Evolutionary conservation across 208 protist genomes (phyloP), one percentile per base, ranked within the genome.

Genomic region (Trypanosoma cruzi): DNA sequence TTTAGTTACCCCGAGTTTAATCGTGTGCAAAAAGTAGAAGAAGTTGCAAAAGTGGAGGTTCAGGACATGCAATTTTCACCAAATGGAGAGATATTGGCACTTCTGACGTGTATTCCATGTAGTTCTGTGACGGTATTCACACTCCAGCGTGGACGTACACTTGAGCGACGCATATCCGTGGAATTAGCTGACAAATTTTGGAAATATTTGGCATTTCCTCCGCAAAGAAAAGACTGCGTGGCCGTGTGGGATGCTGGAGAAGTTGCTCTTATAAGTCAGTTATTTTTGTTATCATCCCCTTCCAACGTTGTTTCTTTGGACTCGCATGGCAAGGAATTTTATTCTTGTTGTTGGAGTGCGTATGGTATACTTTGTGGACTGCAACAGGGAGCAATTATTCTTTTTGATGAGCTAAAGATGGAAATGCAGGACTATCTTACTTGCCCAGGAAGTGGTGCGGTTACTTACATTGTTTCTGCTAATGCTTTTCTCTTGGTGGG

Each of bases 51-150:
- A 22, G 81, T 87, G 18, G 54, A 77, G 37, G 77, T 92, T 4
- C 34, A 77, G 20, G 60, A 82, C 26, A 69, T 93, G 56, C 55
- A 55, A 1, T 96, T 92, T 62, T 88, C 82, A 2, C 64, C 74
- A 22, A 73, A 73, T 44, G 88, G 71, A 14, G 68, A 75, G n/a
- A 61, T 81, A 26, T 58, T 96, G 24, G 87, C 81, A 57, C 73
- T 93, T 14, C 67, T 92, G 16, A 67, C 63, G 22, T 80, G 71
- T 20, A 75, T 81, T 0, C 83, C 85, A 28, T 61, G 31, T 11
- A 52, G 57, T 29, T 56, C 37, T 36, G 82, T 93, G 11, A 75
- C 61, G 10, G 46, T 93, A 22, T 84, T 85, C 26, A 63, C 34
- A 16, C 57, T 64, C 29, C 57, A 75, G 24, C 48, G 62, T 32